A percentile compares a stretch with the other conserved stretches of the same genome.
These are phyloP conservation scores for Alternaria sp. DNA, from an alignment of 2,329 filamentous ascomycete species.

Conservation along the genomic window DNA sequence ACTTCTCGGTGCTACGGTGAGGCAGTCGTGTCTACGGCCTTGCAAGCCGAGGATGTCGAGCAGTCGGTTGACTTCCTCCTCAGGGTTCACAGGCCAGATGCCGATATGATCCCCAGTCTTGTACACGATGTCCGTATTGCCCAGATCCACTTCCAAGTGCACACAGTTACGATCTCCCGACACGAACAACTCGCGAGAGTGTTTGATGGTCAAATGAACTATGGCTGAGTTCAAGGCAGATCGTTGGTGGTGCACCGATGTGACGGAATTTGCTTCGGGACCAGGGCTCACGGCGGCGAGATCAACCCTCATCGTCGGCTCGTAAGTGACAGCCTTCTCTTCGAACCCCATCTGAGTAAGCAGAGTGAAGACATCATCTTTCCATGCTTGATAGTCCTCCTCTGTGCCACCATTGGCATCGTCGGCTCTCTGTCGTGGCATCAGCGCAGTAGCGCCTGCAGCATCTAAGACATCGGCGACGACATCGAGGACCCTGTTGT, in stretches of 20 bases:
- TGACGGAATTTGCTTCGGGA: constrained; percentile 18
- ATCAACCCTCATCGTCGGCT: constrained; percentile 37
- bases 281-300: constrained; percentile 16
- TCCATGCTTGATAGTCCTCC: constrained; percentile 53
- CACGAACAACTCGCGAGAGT: constrained; percentile 45
- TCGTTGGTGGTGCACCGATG: constrained; percentile 38
- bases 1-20: constrained; percentile 40
- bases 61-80: constrained; percentile 46
- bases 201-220: constrained; percentile 39
- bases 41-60: constrained; percentile 36
- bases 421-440: constrained; percentile 47
- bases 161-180: constrained; percentile 48
- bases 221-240: constrained; percentile 41
- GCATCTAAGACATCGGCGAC: constrained; percentile 40
- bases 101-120: constrained; percentile 54
- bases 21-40: constrained; percentile 17
- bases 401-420: constrained; percentile 52
- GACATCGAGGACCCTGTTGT: constrained; percentile 51
- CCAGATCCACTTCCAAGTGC: constrained; percentile 51
- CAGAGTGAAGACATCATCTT: constrained; percentile 43
- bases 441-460: constrained; percentile 42
- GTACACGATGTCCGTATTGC: constrained; percentile 47
- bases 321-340: constrained; percentile 43
- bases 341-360: constrained; percentile 43
- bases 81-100: constrained; percentile 51